These are phyloP conservation scores for Mercurialis annua DNA, from an alignment of 345 rosid genomes.

Conservation along the genomic window DNA sequence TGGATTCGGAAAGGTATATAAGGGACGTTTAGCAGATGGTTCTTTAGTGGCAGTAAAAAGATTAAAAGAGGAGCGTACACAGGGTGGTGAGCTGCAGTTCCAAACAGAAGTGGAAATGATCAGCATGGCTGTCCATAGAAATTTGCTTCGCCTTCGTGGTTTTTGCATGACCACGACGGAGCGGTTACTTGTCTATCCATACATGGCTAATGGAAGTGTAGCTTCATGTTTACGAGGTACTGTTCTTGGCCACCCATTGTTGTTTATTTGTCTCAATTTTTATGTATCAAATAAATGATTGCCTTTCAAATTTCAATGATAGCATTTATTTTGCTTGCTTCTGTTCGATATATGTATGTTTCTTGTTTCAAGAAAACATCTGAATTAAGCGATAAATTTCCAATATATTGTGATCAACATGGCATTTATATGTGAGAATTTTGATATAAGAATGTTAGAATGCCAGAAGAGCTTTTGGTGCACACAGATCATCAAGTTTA, in stretches of 20 bases:
- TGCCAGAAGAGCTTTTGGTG: background rate
- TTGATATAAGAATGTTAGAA: background rate
- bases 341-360: background rate
- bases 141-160: slow-evolving; percentile 78
- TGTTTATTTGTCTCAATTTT: background rate
- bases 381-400: background rate
- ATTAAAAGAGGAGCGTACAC: slow-evolving; percentile 82
- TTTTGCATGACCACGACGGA: slow-evolving; percentile 98
- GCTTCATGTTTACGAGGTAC: slow-evolving; percentile 94
- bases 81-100: slow-evolving; percentile 84
- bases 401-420: background rate
- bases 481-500: background rate
- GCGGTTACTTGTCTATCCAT: slow-evolving; percentile 86
- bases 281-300: background rate
- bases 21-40: slow-evolving; percentile 80
- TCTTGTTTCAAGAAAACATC: background rate
- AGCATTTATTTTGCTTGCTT: background rate
- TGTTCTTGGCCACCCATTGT: slow-evolving; percentile 4
- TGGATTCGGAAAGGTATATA: slow-evolving; percentile 88
- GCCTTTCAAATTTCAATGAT: background rate
- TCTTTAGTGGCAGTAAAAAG: slow-evolving; percentile 80
- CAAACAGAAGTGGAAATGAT: slow-evolving; percentile 95
- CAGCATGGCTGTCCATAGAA: slow-evolving; percentile 93
- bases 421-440: background rate
- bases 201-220: slow-evolving; percentile 87